phyloP scores from a whole-genome alignment of 2,329 filamentous ascomycete genomes.

The Hymenoscyphus fraxineus region DNA sequence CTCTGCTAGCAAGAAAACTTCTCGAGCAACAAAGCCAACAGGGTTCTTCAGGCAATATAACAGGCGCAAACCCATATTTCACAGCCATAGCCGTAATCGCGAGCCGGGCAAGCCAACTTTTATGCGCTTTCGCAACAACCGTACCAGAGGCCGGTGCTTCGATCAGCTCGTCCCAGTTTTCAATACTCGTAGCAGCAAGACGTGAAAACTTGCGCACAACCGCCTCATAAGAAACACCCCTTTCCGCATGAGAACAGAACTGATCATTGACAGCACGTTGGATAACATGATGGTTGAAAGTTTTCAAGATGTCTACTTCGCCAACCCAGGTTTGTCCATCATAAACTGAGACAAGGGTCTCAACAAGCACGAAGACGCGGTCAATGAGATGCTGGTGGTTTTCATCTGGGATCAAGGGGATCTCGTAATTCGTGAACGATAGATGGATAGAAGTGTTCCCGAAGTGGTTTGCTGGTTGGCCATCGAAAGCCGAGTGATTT shows the following conservation, averaged over 20 bases:
- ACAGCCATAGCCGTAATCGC: conserved; percentile 16
- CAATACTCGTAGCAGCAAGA: conserved; percentile 11
- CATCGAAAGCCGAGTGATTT: conserved; percentile 3
- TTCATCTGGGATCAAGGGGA: conserved; percentile 13
- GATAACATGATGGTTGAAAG: background rate
- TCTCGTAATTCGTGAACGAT: conserved; percentile 9
- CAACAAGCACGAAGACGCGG: conserved; percentile 18
- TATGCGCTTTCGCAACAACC: conserved; percentile 12
- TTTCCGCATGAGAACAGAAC: background rate
- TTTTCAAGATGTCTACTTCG: conserved; percentile 24
- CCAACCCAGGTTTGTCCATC: conserved; percentile 27
- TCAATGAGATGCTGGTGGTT: conserved; percentile 17
- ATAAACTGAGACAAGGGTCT: conserved; percentile 25
- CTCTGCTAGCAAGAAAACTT: background rate
- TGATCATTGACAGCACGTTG: background rate
- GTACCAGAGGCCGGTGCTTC: background rate
- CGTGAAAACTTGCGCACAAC: background rate
- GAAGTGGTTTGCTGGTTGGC: background rate
- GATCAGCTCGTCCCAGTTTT: conserved; percentile 22
- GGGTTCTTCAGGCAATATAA: conserved; percentile 10
- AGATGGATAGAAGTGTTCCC: conserved; percentile 3
- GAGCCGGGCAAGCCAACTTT: conserved; percentile 17
- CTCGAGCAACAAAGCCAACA: conserved; percentile 11
- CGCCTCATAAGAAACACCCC: background rate
- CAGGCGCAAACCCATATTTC: conserved; percentile 1